Evolutionary conservation across 805 yeast species (phyloP), one percentile per base, ranked within the genome.

Genomic region (Cyberlindnera samutprakarnensis): DNA sequence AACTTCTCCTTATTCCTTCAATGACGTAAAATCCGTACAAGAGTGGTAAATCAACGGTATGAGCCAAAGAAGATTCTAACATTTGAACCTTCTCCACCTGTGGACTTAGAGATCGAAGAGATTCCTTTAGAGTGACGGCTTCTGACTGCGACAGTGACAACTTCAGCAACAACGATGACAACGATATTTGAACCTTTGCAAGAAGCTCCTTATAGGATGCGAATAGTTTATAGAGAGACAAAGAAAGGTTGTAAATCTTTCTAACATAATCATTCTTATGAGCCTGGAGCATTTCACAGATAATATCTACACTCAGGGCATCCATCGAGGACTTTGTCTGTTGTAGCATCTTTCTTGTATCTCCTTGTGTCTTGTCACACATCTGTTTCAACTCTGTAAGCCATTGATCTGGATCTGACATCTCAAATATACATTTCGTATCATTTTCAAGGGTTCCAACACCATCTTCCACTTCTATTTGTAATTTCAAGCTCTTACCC

Each of bases 11-110:
- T 31, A 78, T 57, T 27, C 60, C 64, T 41, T 82, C 88, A 28
- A 81, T 65, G 3, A 79, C 39, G 53, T 74, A 68, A n/a, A 79
- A 59, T 1, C 92, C 92, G 50, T 81, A 79, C 2, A 81, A 54
- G 10, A 81, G 49, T 0, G 94, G 94, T 18, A 83, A 49, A 49
- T 83, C 92, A 11, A 72, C 63, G 1, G 79, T 72, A 21, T 53
- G 53, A 4, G 68, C 44, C 16, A 46, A 31, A 11, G 32, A 22
- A 2, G 45, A 37, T 33, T 41, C 48, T 3, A 43, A 27, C 9
- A 10, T 23, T 19, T 49, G 62, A n/a, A 63, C 36, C 1, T 33
- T 23, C 31, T 48, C 56, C 16, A 51, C 42, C 2, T 43, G 33
- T 4, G 32, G 15, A 3, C 46, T 33, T 0, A 36, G 25, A 1